Percentiles rank a stretch among this genome's conserved stretches.
These are phyloP conservation scores for Babesia divergens DNA, from an alignment of 169 alveolate species.

Conservation along the genomic window DNA sequence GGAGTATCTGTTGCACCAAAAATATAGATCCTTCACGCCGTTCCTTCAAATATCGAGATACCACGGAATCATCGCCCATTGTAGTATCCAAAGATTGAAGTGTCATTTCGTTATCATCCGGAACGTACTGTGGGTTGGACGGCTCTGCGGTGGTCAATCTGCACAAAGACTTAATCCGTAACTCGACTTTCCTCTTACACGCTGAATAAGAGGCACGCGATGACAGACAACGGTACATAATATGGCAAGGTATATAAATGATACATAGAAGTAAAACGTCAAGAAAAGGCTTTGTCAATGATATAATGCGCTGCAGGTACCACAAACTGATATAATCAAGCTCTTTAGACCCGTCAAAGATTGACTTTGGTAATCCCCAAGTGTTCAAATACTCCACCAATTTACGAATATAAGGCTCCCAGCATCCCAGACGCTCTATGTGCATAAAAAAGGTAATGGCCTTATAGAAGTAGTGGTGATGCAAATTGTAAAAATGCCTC, in stretches of 20 bases:
- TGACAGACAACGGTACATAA: not conserved
- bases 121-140: not conserved
- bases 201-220: not conserved
- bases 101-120: not conserved
- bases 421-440: conserved; percentile 47
- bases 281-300: conserved; percentile 24
- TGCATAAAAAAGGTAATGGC: conserved; percentile 13
- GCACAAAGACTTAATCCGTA: not conserved
- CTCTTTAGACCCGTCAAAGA: not conserved
- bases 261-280: conserved; percentile 31
- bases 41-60: not conserved
- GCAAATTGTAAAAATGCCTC: conserved; percentile 27
- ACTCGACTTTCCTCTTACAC: not conserved
- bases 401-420: conserved; percentile 16
- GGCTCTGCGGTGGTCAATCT: not conserved
- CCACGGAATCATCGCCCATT: not conserved
- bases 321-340: conserved; percentile 34
- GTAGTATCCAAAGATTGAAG: conserved; percentile 4
- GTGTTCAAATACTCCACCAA: not conserved
- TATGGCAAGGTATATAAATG: not conserved
- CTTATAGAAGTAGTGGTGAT: conserved; percentile 32
- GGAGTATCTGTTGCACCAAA: conserved; percentile 33
- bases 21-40: not conserved
- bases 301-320: conserved; percentile 45
- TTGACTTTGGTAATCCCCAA: not conserved